These are phyloP conservation scores for Bisporella sp. DNA, from an alignment of 2,329 filamentous ascomycete genomes.

Conservation along the genomic window DNA sequence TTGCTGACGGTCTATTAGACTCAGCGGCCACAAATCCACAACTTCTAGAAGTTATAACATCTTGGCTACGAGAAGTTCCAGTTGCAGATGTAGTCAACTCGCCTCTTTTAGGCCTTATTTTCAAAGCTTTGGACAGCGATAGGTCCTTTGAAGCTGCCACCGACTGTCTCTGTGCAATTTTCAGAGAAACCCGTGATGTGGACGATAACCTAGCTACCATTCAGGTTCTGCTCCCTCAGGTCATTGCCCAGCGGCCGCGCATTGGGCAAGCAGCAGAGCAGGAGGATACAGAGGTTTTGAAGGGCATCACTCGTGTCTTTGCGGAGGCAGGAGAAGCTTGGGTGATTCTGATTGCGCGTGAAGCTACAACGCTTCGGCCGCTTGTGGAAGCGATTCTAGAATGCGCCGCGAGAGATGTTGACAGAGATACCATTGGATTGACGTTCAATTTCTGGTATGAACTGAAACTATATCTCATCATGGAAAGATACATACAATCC, in stretches of 20 bases:
- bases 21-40: slow-evolving; percentile 79
- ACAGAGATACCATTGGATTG: slow-evolving; percentile 84
- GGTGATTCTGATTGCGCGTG: slow-evolving; percentile 83
- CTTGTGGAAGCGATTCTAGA: slow-evolving; percentile 90
- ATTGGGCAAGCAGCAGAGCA: slow-evolving; percentile 69
- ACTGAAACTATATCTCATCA: slow-evolving; percentile 87
- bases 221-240: slow-evolving; percentile 70
- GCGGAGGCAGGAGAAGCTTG: slow-evolving; percentile 90
- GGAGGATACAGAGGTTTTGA: slow-evolving; percentile 80
- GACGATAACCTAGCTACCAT: slow-evolving; percentile 84
- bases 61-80: slow-evolving; percentile 92
- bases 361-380: slow-evolving; percentile 73
- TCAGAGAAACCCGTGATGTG: slow-evolving; percentile 86
- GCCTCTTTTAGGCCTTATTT: slow-evolving; percentile 72
- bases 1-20: slow-evolving; percentile 39
- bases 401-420: slow-evolving; percentile 79
- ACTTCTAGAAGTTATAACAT: slow-evolving; percentile 90
- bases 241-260: slow-evolving; percentile 70
- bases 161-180: slow-evolving; percentile 87
- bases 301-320: slow-evolving; percentile 83
- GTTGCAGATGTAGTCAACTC: slow-evolving; percentile 78
- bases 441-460: slow-evolving; percentile 99
- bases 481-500: slow-evolving; percentile 83
- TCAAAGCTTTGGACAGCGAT: slow-evolving; percentile 70
- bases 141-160: slow-evolving; percentile 79